These are phyloP conservation scores for Vanderwaltozyma tropicalis DNA, from an alignment of 805 yeast species.

Conservation along the genomic window DNA sequence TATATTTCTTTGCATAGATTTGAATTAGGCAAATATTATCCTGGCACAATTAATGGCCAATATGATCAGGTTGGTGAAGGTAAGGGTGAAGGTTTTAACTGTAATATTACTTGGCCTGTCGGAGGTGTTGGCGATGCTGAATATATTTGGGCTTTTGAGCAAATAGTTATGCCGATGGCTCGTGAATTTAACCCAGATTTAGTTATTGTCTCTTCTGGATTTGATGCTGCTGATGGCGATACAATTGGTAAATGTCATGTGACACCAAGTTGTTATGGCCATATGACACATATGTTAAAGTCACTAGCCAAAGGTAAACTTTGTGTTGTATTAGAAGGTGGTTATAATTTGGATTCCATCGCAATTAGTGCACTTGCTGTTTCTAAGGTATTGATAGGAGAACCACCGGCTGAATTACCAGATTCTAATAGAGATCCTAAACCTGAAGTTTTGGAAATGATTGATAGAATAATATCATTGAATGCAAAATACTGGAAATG, in stretches of 20 bases:
- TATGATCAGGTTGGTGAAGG: slow-evolving; percentile 77
- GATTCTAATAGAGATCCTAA: slow-evolving; percentile 46
- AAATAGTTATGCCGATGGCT: slow-evolving; percentile 82
- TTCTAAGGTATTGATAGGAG: slow-evolving; percentile 84
- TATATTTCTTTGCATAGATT: slow-evolving; percentile 88
- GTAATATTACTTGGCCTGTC: slow-evolving; percentile 88
- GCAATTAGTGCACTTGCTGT: slow-evolving; percentile 87
- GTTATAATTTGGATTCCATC: slow-evolving; percentile 85
- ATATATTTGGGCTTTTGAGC: slow-evolving; percentile 81
- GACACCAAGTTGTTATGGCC: slow-evolving; percentile 90
- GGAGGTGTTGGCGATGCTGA: slow-evolving; percentile 94
- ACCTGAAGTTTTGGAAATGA: slow-evolving; percentile 64
- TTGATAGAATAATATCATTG: slow-evolving; percentile 66
- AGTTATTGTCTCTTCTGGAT: slow-evolving; percentile 87
- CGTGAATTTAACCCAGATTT: slow-evolving; percentile 86
- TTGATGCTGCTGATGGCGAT: slow-evolving; percentile 98
- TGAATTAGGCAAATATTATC: slow-evolving; percentile 86
- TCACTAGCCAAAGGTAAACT: slow-evolving; percentile 79
- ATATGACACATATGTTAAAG: slow-evolving; percentile 87
- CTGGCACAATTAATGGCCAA: slow-evolving; percentile 82
- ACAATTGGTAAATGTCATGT: slow-evolving; percentile 94
- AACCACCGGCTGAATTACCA: slow-evolving; percentile 77
- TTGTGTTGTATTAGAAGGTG: slow-evolving; percentile 90
- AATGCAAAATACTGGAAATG: slow-evolving; percentile 86
- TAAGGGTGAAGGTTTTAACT: slow-evolving; percentile 71